Evolutionary conservation across 352 stramenopile species (phyloP), one percentile per base, ranked within the genome.

Genomic region (Phytopythium boreale): DNA sequence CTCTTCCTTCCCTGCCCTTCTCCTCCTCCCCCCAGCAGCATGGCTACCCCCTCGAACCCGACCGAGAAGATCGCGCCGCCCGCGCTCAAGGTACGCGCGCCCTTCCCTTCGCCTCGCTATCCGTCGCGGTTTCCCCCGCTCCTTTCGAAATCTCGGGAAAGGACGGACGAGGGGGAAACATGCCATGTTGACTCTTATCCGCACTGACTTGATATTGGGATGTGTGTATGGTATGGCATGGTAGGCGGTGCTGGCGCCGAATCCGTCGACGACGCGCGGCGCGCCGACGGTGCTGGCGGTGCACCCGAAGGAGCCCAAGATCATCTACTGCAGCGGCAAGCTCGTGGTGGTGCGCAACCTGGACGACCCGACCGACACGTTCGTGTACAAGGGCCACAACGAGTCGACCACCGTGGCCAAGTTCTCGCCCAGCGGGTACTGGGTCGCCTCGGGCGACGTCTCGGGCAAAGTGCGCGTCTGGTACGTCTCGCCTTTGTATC

Each of bases 311-410:
- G 85, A 95, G 67, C 80, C 86, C 50, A 95, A 96, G 62, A 72
- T 98, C 71, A 96, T 97, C 71, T 98, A 98, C 77, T 92, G 85
- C 72, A 92, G 78, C 63, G 92, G 90, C 47, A 98, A 97, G 70
- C 85, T 95, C 60, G 88, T 98, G 39, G 73, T 98, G 8, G 85
- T 97, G 59, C 86, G 92, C 55, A 93, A 94, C 73, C 69, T 97
- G 37, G 86, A 90, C 3, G 78, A 96, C 61, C 82, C 89, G 62
- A 79, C 69, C 6, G 82, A 96, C 62, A 92, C 81, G 61, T 98
- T 98, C 60, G 90, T 98, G 29, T 99, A 99, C 83, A 93, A 97
- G 57, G 95, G 95, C 61, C 97, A 99, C 77, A 96, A 97, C 55
- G 83, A 96, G 44, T 76, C 76, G 20, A 97, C 93, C 17, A 98